Conservation (phyloP, 371 early-diverging fungal species). For the Mortierella sp. region DNA sequence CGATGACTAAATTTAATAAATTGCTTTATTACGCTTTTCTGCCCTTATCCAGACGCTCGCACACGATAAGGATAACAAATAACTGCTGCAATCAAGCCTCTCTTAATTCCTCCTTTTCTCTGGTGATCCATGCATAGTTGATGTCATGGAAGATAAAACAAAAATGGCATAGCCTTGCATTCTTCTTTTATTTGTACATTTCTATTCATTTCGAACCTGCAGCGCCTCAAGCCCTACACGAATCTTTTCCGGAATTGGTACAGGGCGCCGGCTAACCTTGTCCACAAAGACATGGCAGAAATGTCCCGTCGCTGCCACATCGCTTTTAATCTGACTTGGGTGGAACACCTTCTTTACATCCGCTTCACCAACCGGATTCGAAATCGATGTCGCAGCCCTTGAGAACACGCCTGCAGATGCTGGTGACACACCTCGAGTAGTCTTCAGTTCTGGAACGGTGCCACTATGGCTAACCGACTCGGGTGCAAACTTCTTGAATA, state of each 20-base stretch:
- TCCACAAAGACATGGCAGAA: conserved; percentile 58
- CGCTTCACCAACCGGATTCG: conserved; percentile 12
- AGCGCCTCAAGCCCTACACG: conserved; percentile 33
- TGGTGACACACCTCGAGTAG: conserved; percentile 9
- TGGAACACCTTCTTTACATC: conserved; percentile 17
- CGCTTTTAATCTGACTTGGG: conserved; percentile 25
- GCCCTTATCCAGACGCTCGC: too few relatives aligned
- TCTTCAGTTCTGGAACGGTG: neutral
- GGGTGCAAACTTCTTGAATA: conserved; percentile 60
- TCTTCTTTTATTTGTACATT: neutral
- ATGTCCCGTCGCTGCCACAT: conserved; percentile 52
- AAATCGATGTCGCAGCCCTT: conserved; percentile 12
- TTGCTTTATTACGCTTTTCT: too few relatives aligned
- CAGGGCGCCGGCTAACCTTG: conserved; percentile 40
- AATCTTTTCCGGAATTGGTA: conserved; percentile 45
- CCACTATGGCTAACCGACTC: neutral
- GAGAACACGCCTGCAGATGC: conserved; percentile 26
- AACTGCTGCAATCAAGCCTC: neutral
- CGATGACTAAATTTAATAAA: too few relatives aligned
- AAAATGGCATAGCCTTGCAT: too few relatives aligned
- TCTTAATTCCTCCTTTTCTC: neutral
- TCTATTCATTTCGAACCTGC: conserved; percentile 8
- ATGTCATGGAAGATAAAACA: too few relatives aligned
- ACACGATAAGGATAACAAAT: neutral
- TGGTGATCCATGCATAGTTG: too few relatives aligned